These are phyloP conservation scores for Mrakia hoshinonis DNA, from an alignment of 768 basidiomycete genomes.

Conservation along the genomic window DNA sequence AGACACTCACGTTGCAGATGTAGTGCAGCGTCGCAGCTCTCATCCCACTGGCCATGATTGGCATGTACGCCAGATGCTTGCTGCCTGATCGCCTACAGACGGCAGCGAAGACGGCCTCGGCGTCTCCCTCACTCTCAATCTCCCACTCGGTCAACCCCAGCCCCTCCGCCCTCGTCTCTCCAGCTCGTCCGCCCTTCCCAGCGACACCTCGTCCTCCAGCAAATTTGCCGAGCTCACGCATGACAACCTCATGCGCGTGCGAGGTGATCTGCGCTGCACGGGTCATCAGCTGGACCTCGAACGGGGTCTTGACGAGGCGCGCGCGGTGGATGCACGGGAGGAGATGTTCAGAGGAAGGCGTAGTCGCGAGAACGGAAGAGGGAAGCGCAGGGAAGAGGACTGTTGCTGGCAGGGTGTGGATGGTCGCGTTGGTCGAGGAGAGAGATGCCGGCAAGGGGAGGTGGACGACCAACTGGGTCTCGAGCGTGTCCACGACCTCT, in stretches of 20 bases:
- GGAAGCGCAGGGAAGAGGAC: conserved; percentile 36
- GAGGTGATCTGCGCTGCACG: conserved; percentile 80
- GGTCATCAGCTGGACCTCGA: conserved; percentile 66
- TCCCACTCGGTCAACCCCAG: conserved; percentile 57
- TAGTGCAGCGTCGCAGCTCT: conserved; percentile 88
- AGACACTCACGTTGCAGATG: conserved; percentile 61
- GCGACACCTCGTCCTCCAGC: conserved; percentile 40
- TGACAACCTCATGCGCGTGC: conserved; percentile 80
- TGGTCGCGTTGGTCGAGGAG: conserved; percentile 8
- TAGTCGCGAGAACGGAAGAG: conserved; percentile 45
- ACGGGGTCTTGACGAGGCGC: conserved; percentile 63
- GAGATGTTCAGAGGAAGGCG: conserved; percentile 60
- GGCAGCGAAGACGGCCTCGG: conserved; percentile 86
- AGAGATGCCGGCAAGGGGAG: conserved; percentile 42
- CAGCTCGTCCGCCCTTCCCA: conserved; percentile 43
- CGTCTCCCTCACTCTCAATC: conserved; percentile 85
- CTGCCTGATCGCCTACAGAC: conserved; percentile 59
- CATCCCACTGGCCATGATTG: conserved; percentile 79
- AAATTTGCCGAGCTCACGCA: conserved; percentile 70
- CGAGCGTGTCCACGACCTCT: conserved; percentile 44
- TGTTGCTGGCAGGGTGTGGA: conserved; percentile 36
- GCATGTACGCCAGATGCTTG: conserved; percentile 79
- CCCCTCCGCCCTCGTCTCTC: conserved; percentile 42
- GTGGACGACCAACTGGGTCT: conserved; percentile 46
- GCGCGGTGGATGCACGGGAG: conserved; percentile 69